Percentiles rank a stretch among this genome's conserved stretches.
phyloP scores from a whole-genome alignment of 2,329 filamentous ascomycete species.

The Trichoderma lentiforme region DNA sequence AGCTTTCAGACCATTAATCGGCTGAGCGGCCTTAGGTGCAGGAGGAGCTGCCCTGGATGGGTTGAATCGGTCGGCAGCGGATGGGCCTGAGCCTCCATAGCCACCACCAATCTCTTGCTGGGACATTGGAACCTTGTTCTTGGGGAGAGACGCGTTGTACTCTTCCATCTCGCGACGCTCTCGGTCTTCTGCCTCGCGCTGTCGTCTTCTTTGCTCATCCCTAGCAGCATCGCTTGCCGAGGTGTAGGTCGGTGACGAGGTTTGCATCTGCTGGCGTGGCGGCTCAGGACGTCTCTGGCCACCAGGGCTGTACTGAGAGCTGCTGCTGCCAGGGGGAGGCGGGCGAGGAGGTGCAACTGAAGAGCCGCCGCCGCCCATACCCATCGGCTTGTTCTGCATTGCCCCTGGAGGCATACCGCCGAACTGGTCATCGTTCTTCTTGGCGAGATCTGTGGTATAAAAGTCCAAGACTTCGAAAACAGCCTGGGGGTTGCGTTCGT shows the following conservation, averaged over 20 bases:
- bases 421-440: constrained; percentile 69
- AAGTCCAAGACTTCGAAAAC: constrained; percentile 80
- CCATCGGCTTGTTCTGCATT: constrained; percentile 59
- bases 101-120: constrained; percentile 83
- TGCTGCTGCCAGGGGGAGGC: constrained; percentile 40
- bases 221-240: constrained; percentile 45
- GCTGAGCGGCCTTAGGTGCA: constrained; percentile 62
- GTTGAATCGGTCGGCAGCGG: constrained; percentile 71
- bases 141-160: constrained; percentile 85
- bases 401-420: constrained; percentile 56
- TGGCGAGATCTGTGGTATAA: constrained; percentile 79
- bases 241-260: constrained; percentile 52
- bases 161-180: constrained; percentile 74
- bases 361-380: constrained; percentile 54
- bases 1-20: constrained; percentile 57
- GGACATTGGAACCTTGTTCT: constrained; percentile 73
- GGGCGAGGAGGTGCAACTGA: constrained; percentile 67
- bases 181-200: constrained; percentile 60
- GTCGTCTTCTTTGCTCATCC: constrained; percentile 59
- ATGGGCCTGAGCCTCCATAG: constrained; percentile 40
- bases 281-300: constrained; percentile 47
- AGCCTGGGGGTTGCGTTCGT: constrained; percentile 91
- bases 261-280: constrained; percentile 58
- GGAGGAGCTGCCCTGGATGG: constrained; percentile 81
- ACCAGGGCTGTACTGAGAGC: constrained; percentile 40